phyloP scores from a whole-genome alignment of 176 grass and related monocot species.

The Cocos nucifera region DNA sequence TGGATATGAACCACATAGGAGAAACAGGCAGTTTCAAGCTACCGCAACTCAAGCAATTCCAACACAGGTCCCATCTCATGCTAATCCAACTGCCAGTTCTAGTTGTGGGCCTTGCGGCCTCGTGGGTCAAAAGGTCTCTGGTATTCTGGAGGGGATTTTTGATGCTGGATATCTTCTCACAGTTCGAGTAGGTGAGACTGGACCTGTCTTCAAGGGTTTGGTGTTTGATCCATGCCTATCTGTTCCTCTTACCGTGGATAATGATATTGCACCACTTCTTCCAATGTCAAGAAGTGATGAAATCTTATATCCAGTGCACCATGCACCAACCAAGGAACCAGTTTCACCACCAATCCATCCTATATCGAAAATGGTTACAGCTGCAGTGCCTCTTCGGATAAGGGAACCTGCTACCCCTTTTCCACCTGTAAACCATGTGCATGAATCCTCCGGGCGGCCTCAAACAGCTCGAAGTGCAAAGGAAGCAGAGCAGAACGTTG shows the following conservation, averaged over 20 bases:
- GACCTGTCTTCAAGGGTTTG: constrained; percentile 24
- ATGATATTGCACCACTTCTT: constrained; percentile 26
- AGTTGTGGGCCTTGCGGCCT: neutral
- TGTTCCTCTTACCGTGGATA: constrained; percentile 22
- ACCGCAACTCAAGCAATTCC: neutral
- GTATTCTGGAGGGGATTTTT: constrained; percentile 25
- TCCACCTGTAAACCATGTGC: too few species aligned
- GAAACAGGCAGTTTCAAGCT: neutral
- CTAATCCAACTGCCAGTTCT: neutral
- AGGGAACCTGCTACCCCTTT: neutral
- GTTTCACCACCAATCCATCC: neutral
- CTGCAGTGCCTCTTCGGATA: constrained; percentile 12
- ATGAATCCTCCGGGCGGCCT: too few species aligned
- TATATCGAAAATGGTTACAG: neutral
- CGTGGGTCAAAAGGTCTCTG: constrained; percentile 23
- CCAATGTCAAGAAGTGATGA: constrained; percentile 7
- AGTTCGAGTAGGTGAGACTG: constrained; percentile 17
- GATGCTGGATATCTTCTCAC: constrained; percentile 31
- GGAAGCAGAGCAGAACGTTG: too few species aligned
- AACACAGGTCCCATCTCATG: neutral
- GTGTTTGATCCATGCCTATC: constrained; percentile 25
- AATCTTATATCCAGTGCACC: neutral
- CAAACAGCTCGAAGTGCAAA: too few species aligned
- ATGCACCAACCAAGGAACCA: neutral
- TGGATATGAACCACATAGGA: neutral